Conservation (phyloP, 108 stramenopile genomes). For the Fragilaria crotonensis region DNA sequence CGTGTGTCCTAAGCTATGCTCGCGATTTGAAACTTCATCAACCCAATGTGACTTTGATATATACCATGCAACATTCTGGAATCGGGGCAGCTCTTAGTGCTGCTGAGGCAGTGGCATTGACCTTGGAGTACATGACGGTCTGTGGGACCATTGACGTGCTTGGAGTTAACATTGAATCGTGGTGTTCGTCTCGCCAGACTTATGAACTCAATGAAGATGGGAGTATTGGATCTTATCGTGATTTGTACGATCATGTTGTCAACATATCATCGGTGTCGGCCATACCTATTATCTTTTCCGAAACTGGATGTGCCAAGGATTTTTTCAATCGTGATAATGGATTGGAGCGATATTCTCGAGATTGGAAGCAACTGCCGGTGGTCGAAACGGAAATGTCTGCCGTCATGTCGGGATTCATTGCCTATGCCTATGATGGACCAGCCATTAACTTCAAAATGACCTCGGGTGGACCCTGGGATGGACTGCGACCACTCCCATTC, state of each 20-base stretch:
- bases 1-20: conserved; percentile 43
- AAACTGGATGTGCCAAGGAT: conserved; percentile 55
- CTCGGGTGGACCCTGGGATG: conserved; percentile 39
- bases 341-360: conserved; percentile 23
- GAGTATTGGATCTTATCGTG: conserved; percentile 31
- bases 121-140: conserved; percentile 39
- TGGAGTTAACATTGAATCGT: conserved; percentile 58
- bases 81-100: conserved; percentile 21
- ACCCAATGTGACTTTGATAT: conserved; percentile 41
- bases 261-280: no score
- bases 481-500: conserved; percentile 16
- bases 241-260: conserved; percentile 8
- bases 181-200: conserved; percentile 49
- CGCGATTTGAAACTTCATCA: conserved; percentile 30
- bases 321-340: conserved; percentile 46
- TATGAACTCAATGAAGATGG: conserved; percentile 43
- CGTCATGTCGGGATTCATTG: conserved; percentile 44
- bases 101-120: conserved; percentile 28
- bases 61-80: conserved; percentile 46
- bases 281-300: conserved; percentile 52
- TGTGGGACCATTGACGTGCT: conserved; percentile 20
- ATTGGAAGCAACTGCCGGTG: conserved; percentile 42
- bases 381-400: conserved; percentile 38
- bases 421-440: conserved; percentile 64
- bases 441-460: conserved; percentile 44